Evolutionary conservation across 1,139 yeast species (phyloP), one percentile per base, ranked within the genome.

Genomic region (Meyerozyma elateridarum): DNA sequence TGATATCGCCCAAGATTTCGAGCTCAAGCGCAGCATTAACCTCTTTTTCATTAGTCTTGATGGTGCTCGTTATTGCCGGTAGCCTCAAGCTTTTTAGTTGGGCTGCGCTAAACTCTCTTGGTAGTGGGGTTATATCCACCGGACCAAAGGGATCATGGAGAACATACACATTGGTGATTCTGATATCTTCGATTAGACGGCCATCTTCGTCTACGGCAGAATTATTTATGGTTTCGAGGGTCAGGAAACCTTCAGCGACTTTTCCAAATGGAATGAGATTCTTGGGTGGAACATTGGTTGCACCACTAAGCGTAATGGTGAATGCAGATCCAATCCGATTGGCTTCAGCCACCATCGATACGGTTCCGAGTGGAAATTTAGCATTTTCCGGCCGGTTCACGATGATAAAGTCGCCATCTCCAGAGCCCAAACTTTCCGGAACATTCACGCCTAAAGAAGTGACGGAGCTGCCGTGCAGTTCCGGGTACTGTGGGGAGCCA

Each of bases 1-100:
- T 79, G n/a, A 79, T 44, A 42, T 80, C 87, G 0, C 85, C 85
- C 28, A 80, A 59, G 39, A 79, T 56, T 41, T 80, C 85, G 31
- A 80, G 56, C 0, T 85, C 72, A 24, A 79, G 48, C 4, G 85
- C 84, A 36, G 73, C 73, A 1, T 76, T 57, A 15, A 63, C 54
- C 1, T 76, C 68, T 25, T 64, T 69, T 15, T 56, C 51, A 7
- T 59, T 41, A 35, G 13, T 27, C 37, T 37, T 40, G 8, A 8
- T 7, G 17, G 22, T 21, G 13, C 16, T 6, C 13, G 8, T n/a
- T 4, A 28, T 12, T 3, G 25, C 22, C 11, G 42, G 35, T n/a
- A 44, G 15, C 16, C 44, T 27, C 36, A 41, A 25, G 19, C 39
- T 30, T 5, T 34, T 22, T 2, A 47, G 13, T 31, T 51, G 56